Conservation (phyloP, 2,329 filamentous ascomycete species). For the Lachnellula hyalina region DNA sequence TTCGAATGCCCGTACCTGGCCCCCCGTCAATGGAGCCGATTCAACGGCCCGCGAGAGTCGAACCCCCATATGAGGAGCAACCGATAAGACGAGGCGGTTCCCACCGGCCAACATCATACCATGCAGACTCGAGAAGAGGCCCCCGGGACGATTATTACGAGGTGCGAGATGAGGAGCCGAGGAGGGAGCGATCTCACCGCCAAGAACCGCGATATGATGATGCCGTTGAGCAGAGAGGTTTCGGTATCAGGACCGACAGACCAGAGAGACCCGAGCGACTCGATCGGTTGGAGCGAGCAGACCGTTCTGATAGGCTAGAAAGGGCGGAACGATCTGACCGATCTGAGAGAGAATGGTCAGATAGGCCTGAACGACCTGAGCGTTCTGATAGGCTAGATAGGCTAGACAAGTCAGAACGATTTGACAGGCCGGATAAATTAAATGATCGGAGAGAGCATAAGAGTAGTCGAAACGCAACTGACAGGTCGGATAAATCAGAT, state of each 20-base stretch:
- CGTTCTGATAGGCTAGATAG: constrained; percentile 2
- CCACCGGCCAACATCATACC: constrained; percentile 25
- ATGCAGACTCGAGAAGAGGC: constrained; percentile 23
- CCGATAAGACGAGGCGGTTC: constrained; percentile 33
- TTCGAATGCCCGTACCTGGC: constrained; percentile 40
- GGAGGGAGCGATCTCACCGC: constrained; percentile 17
- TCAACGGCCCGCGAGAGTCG: constrained; percentile 22
- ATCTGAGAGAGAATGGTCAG: constrained; percentile 14
- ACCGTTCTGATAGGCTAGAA: constrained; percentile 19
- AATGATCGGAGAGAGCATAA: constrained; percentile 23
- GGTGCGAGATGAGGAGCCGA: constrained; percentile 25
- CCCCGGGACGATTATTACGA: constrained; percentile 29
- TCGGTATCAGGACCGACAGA: constrained; percentile 20
- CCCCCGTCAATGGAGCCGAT: constrained; percentile 26
- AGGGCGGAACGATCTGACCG: constrained; percentile 12
- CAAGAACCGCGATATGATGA: constrained; percentile 26
- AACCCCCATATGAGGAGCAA: constrained; percentile 17
- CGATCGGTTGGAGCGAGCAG: constrained; percentile 9
- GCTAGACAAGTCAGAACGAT: not conserved
- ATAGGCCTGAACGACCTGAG: constrained; percentile 11
- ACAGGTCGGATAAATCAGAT: constrained; percentile 9
- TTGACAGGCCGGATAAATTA: not conserved
- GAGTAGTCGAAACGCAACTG: constrained; percentile 8
- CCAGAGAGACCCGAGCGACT: constrained; percentile 8
- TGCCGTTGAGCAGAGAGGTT: constrained; percentile 25